Evolutionary conservation across 2,329 filamentous ascomycete species (phyloP).

Genomic region (Apiospora malaysiana): DNA sequence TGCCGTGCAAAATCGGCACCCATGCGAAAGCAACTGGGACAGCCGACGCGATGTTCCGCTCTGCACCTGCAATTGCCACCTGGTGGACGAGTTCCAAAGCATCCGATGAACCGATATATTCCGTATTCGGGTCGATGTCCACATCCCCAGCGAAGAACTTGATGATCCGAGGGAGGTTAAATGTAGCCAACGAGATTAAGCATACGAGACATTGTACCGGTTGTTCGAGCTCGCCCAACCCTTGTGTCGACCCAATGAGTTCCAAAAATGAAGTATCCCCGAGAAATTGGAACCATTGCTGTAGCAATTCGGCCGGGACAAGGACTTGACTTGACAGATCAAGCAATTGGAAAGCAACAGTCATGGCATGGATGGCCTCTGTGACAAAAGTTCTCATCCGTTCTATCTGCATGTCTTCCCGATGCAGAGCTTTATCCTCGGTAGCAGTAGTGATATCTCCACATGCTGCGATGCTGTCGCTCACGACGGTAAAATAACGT

Average conservation of each 20-base stretch:
- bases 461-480: constrained; percentile 55
- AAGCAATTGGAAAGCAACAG: constrained; percentile 74
- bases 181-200: constrained; percentile 72
- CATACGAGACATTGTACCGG: constrained; percentile 74
- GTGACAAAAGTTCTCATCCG: constrained; percentile 48
- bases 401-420: constrained; percentile 34
- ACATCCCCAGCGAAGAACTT: constrained; percentile 59
- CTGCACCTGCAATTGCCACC: constrained; percentile 67
- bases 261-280: constrained; percentile 73
- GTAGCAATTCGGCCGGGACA: constrained; percentile 62
- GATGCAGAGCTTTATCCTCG: constrained; percentile 49
- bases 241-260: constrained; percentile 51
- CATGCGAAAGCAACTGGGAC: constrained; percentile 81
- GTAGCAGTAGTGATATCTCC: constrained; percentile 57
- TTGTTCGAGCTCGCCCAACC: constrained; percentile 53
- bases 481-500: constrained; percentile 54
- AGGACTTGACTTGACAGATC: constrained; percentile 62
- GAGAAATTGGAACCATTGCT: constrained; percentile 79
- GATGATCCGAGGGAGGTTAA: constrained; percentile 68
- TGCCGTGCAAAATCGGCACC: constrained; percentile 75
- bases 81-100: constrained; percentile 76
- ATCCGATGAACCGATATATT: constrained; percentile 72
- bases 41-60: constrained; percentile 63
- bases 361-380: constrained; percentile 76
- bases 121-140: constrained; percentile 48